phyloP scores from a whole-genome alignment of 2,329 filamentous ascomycete genomes.

The Bipolaris bicolor region DNA sequence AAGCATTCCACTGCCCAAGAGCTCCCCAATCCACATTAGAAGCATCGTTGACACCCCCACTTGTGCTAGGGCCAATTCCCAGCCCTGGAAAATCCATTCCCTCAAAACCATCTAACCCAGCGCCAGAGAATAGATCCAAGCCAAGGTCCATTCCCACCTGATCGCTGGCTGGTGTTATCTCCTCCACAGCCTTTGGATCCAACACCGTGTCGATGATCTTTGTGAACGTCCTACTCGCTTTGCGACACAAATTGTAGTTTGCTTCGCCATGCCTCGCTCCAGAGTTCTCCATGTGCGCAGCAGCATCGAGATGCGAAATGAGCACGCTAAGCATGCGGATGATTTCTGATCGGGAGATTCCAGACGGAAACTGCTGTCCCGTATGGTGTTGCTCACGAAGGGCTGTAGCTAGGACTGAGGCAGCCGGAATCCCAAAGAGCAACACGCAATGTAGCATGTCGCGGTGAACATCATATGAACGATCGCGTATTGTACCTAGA shows the following conservation, averaged over 20 bases:
- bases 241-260: constrained; percentile 44
- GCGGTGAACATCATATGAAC: constrained; percentile 40
- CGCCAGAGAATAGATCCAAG: constrained; percentile 33
- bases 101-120: constrained; percentile 40
- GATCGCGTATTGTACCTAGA: constrained; percentile 38
- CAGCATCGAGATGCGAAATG: constrained; percentile 48
- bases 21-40: constrained; percentile 33
- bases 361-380: constrained; percentile 37
- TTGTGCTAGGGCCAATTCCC: constrained; percentile 18
- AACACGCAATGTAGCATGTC: constrained; percentile 39
- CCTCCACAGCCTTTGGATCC: constrained; percentile 26
- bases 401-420: constrained; percentile 37
- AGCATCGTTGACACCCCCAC: constrained; percentile 12
- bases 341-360: constrained; percentile 44
- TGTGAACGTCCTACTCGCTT: constrained; percentile 39
- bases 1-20: constrained; percentile 37
- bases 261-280: constrained; percentile 44
- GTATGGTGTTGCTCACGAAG: constrained; percentile 38
- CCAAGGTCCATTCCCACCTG: constrained; percentile 23
- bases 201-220: constrained; percentile 41
- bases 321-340: constrained; percentile 51
- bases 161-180: constrained; percentile 21
- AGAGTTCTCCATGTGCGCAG: constrained; percentile 34
- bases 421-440: constrained; percentile 39
- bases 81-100: constrained; percentile 35